Base-by-base conservation (phyloP, 495 filamentous ascomycete species). In the Lasiosphaeria miniovina region DNA sequence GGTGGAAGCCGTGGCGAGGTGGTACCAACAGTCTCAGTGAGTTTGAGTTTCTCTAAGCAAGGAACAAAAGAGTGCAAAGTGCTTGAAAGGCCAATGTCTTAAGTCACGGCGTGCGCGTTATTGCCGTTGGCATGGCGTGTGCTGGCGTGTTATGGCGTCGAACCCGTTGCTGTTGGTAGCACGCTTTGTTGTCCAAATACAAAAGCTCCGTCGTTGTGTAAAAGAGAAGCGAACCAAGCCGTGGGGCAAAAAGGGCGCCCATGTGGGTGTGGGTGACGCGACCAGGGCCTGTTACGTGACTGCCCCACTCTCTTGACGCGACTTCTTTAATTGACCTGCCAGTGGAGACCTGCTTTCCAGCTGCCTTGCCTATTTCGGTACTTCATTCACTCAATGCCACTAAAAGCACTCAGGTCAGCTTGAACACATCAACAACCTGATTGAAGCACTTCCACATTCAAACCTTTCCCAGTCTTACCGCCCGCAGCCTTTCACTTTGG, bases 291-390 rank as follows among this genome's bases (percentile, higher is more conserved):
- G 55, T 57, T 62, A 72, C 69, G 67, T 72, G 69, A 70, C 69
- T 53, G 65, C 65, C 63, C 67, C 67, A 71, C 67, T 65, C 59
- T 33, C 45, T 6, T 46, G 63, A 69, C 69, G 69, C 69, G 68
- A 60, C 55, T 55, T 41, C 24, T 63, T 71, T 64, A 66, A 67
- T 65, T 63, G 65, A 58, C 49, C 51, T 58, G 32, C 52, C 14
- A 12, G 24, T 24, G 24, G 24, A 17, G 4, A 40, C 48, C 6
- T 48, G 35, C 24, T 32, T 33, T 8, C 24, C 32, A 36, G 34
- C 7, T 14, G 14, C 48, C 32, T 11, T 9, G 35, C 32, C 55
- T 12, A 11, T 51, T 40, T 4, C 32, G 38, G 38, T 41, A 12
- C 38, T 12, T 8, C 38, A 12, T 41, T 41, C 8, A 8, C 12